Percentiles rank a stretch among this genome's conserved stretches.
Evolutionary conservation across 2,329 filamentous ascomycete genomes (phyloP).

Genomic region (Aspergillus pseudoviridinutans): DNA sequence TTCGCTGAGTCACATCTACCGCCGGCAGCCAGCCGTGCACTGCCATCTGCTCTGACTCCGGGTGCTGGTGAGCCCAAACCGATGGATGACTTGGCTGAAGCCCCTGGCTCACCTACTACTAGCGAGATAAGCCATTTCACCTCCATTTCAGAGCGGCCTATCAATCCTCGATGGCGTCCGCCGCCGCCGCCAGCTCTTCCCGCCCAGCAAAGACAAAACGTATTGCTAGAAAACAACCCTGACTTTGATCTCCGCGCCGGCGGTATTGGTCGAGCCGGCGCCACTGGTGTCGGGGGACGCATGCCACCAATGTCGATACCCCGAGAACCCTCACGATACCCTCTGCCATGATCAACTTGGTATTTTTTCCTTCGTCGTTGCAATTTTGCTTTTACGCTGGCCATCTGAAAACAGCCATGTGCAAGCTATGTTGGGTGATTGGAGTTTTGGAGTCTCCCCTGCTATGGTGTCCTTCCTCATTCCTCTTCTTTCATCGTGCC

Average conservation of each 20-base stretch:
- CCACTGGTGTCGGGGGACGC: slow-evolving; percentile 16
- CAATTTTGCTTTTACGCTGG: not conserved
- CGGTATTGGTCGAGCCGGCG: slow-evolving; percentile 28
- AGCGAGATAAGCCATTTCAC: slow-evolving; percentile 85
- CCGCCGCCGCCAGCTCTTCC: slow-evolving; percentile 37
- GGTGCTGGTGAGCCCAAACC: slow-evolving; percentile 39
- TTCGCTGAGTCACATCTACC: slow-evolving; percentile 55
- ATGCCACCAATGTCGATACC: slow-evolving; percentile 23
- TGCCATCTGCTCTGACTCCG: slow-evolving; percentile 37
- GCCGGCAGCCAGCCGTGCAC: slow-evolving; percentile 20
- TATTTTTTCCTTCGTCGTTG: slow-evolving; percentile 2
- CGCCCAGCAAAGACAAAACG: slow-evolving; percentile 59
- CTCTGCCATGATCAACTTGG: slow-evolving; percentile 16
- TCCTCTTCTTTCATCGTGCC: not conserved
- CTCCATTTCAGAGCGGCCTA: slow-evolving; percentile 78
- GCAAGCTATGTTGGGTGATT: not conserved
- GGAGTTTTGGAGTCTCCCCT: not conserved
- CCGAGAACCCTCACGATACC: slow-evolving; percentile 20
- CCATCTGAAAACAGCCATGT: not conserved
- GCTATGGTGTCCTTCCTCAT: not conserved
- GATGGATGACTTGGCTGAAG: slow-evolving; percentile 54
- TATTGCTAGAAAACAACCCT: slow-evolving; percentile 74
- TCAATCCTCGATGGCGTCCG: slow-evolving; percentile 80
- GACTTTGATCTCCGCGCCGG: slow-evolving; percentile 69
- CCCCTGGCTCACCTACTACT: slow-evolving; percentile 66